Evolutionary conservation across 805 yeast genomes (phyloP).

Genomic region (Ascoidea tarda): DNA sequence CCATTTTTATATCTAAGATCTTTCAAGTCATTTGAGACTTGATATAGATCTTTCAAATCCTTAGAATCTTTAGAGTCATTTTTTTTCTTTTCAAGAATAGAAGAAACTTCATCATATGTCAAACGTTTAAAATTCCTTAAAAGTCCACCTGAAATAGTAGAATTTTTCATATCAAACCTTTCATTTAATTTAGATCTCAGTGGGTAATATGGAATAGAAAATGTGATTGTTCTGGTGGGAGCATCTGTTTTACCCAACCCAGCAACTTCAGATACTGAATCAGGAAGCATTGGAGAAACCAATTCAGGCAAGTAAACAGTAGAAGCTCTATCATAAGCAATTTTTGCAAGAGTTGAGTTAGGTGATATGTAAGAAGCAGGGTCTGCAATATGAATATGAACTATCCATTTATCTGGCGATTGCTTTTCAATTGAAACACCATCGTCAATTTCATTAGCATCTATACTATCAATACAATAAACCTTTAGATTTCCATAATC

Average conservation of each 20-base stretch:
- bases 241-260: constrained; percentile 32
- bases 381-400: constrained; percentile 76
- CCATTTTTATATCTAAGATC: constrained; percentile 21
- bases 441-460: constrained; percentile 88
- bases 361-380: constrained; percentile 52
- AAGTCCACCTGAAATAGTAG: constrained; percentile 24
- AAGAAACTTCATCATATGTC: constrained; percentile 54
- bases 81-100: constrained; percentile 22
- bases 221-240: constrained; percentile 33
- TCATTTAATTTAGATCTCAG: constrained; percentile 11
- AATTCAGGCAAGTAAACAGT: constrained; percentile 66
- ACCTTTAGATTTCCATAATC: constrained; percentile 35
- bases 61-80: constrained; percentile 10
- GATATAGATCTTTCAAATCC: constrained; percentile 24
- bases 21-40: constrained; percentile 18
- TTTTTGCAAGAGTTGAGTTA: constrained; percentile 19
- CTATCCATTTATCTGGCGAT: constrained; percentile 18
- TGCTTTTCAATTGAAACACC: constrained; percentile 52
- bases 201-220: constrained; percentile 22
- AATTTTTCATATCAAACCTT: constrained; percentile 11
- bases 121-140: constrained; percentile 31
- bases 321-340: constrained; percentile 45
- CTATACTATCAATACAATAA: constrained; percentile 70
- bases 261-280: constrained; percentile 30
- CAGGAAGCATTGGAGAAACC: constrained; percentile 60